Evolutionary conservation across 129 eudicot species (phyloP).

Genomic region (Centrapalus pauciflorus): DNA sequence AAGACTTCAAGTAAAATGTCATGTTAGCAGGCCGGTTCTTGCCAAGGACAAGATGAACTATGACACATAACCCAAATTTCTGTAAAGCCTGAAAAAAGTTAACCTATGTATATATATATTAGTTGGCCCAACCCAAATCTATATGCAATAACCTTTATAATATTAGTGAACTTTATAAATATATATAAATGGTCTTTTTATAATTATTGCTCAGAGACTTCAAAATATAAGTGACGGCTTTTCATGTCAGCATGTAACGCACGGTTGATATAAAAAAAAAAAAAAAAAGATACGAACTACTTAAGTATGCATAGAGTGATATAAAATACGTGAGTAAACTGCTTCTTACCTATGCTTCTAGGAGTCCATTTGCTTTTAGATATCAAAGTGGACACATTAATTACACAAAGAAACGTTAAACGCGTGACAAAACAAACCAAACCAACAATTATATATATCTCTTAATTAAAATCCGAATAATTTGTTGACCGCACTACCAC

Average conservation of each 20-base stretch:
- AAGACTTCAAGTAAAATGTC: no score
- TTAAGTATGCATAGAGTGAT: no score
- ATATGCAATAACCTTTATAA: not conserved
- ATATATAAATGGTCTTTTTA: not conserved
- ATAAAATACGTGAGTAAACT: not conserved
- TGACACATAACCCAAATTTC: no score
- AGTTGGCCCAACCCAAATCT: no score
- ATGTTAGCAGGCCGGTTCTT: no score
- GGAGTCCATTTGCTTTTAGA: not conserved
- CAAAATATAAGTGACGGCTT: no score
- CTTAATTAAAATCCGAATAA: not conserved
- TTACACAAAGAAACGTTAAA: not conserved
- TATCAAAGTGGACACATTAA: conserved; percentile 5
- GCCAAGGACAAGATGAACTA: no score
- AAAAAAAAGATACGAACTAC: no score
- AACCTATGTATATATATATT: not conserved
- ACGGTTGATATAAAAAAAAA: no score
- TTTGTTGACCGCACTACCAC: no score
- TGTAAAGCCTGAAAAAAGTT: not conserved
- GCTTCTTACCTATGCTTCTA: conserved; percentile 1
- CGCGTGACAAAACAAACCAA: conserved; percentile 22
- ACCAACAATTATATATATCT: not conserved
- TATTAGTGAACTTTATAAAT: not conserved
- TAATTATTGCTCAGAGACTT: no score
- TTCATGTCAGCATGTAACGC: no score